Evolutionary conservation across 371 early-diverging fungal genomes (phyloP).

Genomic region (Encephalitozoon romaleae): DNA sequence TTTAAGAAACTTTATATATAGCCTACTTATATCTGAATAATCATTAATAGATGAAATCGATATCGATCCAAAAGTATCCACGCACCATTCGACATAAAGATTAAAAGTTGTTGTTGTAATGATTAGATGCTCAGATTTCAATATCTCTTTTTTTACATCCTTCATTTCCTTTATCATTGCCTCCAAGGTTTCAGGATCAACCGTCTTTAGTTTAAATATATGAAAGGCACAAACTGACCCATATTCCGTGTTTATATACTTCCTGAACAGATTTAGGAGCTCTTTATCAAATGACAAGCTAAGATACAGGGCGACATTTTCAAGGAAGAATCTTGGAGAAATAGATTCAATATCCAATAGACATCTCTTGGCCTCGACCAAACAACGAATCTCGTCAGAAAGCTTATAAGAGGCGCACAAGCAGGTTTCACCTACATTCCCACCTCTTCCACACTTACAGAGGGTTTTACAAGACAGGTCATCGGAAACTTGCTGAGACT

Average conservation of each 20-base stretch:
- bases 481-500: not conserved
- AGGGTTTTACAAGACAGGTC: not conserved
- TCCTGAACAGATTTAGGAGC: not conserved
- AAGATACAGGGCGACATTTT: constrained; percentile 33
- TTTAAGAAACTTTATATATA: constrained; percentile 2
- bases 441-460: not conserved
- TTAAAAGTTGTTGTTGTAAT: not conserved
- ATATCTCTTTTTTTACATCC: not conserved
- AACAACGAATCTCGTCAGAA: not conserved
- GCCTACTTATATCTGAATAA: constrained; percentile 12
- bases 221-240: not conserved
- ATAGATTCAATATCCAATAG: not conserved
- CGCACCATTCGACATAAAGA: constrained; percentile 8
- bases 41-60: constrained; percentile 3
- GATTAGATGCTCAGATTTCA: not conserved
- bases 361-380: not conserved
- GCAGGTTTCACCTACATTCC: not conserved
- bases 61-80: not conserved
- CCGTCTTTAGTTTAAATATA: not conserved
- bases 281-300: constrained; percentile 6
- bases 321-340: constrained; percentile 34
- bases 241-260: constrained; percentile 10
- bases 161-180: not conserved
- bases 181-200: not conserved
- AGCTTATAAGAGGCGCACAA: not conserved